These are phyloP conservation scores for Penicillium oxalicum DNA, from an alignment of 2,329 filamentous ascomycete genomes.

Conservation along the genomic window DNA sequence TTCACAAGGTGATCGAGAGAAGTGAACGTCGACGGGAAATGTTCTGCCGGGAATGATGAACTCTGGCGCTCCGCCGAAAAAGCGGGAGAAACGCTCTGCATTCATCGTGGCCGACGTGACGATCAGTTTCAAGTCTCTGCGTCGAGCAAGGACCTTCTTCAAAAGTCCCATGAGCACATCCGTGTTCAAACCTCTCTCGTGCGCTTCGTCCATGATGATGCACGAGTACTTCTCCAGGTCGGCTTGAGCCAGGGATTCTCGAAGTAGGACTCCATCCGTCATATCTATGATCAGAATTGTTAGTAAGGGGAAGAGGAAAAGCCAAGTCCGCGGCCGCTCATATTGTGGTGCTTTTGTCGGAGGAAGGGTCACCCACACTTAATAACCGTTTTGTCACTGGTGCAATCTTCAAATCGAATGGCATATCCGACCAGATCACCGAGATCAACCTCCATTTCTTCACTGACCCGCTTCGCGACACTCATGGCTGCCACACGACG, in stretches of 20 bases:
- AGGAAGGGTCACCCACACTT: constrained; percentile 55
- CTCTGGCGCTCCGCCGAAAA: constrained; percentile 92
- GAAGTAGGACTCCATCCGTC: constrained; percentile 91
- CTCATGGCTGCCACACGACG: constrained; percentile 97
- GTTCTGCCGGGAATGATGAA: constrained; percentile 94
- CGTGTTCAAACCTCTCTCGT: constrained; percentile 92
- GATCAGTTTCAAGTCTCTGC: constrained; percentile 89
- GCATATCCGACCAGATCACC: constrained; percentile 89
- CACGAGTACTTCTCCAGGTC: constrained; percentile 95
- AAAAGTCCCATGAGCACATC: constrained; percentile 96
- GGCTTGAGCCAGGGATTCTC: constrained; percentile 86
- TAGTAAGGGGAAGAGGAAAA: neutral
- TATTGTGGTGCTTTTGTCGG: too few species aligned
- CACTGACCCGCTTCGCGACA: constrained; percentile 93
- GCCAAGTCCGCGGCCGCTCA: too few species aligned
- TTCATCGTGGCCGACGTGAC: constrained; percentile 99
- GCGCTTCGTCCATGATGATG: constrained; percentile 99
- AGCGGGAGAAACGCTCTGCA: constrained; percentile 87
- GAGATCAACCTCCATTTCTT: constrained; percentile 94
- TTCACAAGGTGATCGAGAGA: constrained; percentile 87
- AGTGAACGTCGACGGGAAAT: constrained; percentile 95
- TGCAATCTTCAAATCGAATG: constrained; percentile 97
- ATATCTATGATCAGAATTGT: constrained; percentile 53
- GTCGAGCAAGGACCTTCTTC: constrained; percentile 87
- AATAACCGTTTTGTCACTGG: constrained; percentile 88